A percentile compares a stretch with the other conserved stretches of the same genome.
These are phyloP conservation scores for Cryphonectria radicalis DNA, from an alignment of 2,329 filamentous ascomycete genomes.

Conservation along the genomic window DNA sequence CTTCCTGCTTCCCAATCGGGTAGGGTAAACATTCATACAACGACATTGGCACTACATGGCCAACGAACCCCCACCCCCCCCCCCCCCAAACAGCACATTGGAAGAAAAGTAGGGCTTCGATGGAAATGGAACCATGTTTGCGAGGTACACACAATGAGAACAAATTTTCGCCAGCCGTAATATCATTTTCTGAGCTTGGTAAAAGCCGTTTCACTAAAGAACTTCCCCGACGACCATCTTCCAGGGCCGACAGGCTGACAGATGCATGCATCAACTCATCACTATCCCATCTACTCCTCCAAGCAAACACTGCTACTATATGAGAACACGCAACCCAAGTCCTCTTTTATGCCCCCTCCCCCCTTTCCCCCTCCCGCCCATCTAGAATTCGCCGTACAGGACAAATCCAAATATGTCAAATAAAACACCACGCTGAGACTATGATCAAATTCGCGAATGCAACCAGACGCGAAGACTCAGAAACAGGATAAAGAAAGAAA, in stretches of 20 bases:
- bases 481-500: conserved; percentile 22
- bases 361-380: background rate
- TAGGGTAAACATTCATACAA: too few relatives aligned
- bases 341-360: background rate
- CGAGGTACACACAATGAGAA: background rate
- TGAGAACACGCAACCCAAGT: background rate
- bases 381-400: conserved; percentile 23
- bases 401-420: conserved; percentile 27
- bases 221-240: conserved; percentile 12
- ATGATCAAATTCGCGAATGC: conserved; percentile 23
- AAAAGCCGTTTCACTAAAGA: conserved; percentile 3
- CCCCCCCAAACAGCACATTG: too few relatives aligned
- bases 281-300: conserved; percentile 12
- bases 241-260: conserved; percentile 17
- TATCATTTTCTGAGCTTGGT: conserved; percentile 24
- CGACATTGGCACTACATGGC: too few relatives aligned
- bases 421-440: background rate
- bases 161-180: conserved; percentile 24
- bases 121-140: too few relatives aligned
- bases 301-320: conserved; percentile 1
- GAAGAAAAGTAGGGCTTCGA: too few relatives aligned
- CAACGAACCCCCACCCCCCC: too few relatives aligned
- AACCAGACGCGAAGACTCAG: conserved; percentile 10
- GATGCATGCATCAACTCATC: conserved; percentile 17
- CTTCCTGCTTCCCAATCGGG: too few relatives aligned